A percentile compares a stretch with the other conserved stretches of the same genome.
Conservation (phyloP, 352 stramenopile genomes). For the Phytophthora uliginosa region DNA sequence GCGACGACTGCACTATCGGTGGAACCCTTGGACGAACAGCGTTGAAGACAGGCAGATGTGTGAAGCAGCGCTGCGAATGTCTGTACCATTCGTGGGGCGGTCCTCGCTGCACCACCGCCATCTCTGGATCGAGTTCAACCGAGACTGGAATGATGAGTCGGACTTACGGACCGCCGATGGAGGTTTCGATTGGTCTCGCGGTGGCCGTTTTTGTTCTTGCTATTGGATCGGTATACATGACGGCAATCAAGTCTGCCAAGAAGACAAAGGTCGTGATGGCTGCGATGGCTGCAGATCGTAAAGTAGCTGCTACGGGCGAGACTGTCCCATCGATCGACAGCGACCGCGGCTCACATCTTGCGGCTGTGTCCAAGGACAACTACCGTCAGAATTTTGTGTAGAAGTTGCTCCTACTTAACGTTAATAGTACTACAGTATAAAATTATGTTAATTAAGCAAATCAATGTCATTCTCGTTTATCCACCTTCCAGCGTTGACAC, state of each 20-base stretch:
- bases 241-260: constrained; percentile 9
- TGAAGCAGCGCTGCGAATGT: constrained; percentile 59
- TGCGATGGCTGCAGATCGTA: constrained; percentile 15
- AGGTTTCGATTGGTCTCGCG: constrained; percentile 33
- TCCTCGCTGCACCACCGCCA: constrained; percentile 65
- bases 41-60: constrained; percentile 57
- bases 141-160: constrained; percentile 28
- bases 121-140: constrained; percentile 19
- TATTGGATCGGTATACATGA: constrained; percentile 18
- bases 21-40: constrained; percentile 13
- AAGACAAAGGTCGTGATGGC: constrained; percentile 34
- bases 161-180: constrained; percentile 61
- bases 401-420: background rate
- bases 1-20: constrained; percentile 57
- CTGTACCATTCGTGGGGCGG: constrained; percentile 58
- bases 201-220: constrained; percentile 21
- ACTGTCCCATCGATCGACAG: constrained; percentile 10
- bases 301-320: constrained; percentile 5
- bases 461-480: constrained; percentile 9
- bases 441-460: constrained; percentile 1
- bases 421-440: background rate
- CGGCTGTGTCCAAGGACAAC: constrained; percentile 31
- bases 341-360: constrained; percentile 10
- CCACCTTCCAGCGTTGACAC: too few relatives aligned
- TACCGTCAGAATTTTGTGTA: constrained; percentile 68